These are phyloP conservation scores for Paramyrothecium roridum DNA, from an alignment of 2,329 filamentous ascomycete genomes.

Conservation along the genomic window DNA sequence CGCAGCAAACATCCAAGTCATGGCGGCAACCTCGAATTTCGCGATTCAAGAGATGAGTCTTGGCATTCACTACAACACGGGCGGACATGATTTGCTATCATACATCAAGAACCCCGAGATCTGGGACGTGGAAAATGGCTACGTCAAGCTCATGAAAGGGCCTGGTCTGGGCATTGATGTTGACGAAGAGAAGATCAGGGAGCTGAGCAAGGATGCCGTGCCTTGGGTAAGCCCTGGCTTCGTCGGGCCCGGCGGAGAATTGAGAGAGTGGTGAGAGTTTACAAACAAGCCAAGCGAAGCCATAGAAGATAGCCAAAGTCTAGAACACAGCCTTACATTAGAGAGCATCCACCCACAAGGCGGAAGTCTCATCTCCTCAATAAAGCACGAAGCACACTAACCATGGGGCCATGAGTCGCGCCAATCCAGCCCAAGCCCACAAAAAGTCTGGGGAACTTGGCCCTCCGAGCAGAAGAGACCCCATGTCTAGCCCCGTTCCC, in stretches of 20 bases:
- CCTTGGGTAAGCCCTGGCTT: constrained; percentile 68
- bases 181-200: constrained; percentile 65
- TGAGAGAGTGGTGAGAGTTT: constrained; percentile 61
- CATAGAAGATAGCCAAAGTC: not conserved
- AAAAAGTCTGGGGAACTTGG: not conserved
- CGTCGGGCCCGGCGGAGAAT: constrained; percentile 61
- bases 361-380: too few species aligned
- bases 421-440: not conserved
- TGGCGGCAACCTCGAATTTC: constrained; percentile 59
- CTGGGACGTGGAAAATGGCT: constrained; percentile 65
- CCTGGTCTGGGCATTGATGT: constrained; percentile 68
- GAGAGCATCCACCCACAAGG: not conserved
- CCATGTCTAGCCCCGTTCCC: not conserved
- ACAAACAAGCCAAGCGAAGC: not conserved
- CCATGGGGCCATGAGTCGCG: too few species aligned
- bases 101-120: constrained; percentile 64
- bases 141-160: constrained; percentile 56
- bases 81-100: constrained; percentile 60
- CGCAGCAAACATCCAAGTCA: constrained; percentile 68
- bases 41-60: constrained; percentile 76
- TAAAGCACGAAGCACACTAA: too few species aligned
- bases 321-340: not conserved
- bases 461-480: too few species aligned
- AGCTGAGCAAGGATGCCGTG: constrained; percentile 52
- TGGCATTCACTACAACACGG: constrained; percentile 76